Conservation (phyloP, 78 protist genomes). For the Creolimax fragrantissima region DNA sequence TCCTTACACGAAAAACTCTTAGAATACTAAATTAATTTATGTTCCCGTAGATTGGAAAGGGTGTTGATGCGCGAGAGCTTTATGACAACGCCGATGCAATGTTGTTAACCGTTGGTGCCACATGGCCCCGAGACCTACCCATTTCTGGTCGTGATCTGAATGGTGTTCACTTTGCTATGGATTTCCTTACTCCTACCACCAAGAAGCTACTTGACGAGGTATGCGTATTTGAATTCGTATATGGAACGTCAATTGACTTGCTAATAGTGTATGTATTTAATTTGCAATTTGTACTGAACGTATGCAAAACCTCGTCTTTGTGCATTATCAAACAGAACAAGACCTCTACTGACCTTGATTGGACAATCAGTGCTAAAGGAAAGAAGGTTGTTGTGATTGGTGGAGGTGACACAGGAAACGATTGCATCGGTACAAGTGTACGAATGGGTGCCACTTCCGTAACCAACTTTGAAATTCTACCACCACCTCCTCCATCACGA, state of each 20-base stretch:
- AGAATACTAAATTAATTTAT: no score
- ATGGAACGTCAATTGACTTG: no score
- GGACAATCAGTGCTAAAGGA: slow-evolving; percentile 46
- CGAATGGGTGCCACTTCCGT: slow-evolving; percentile 46
- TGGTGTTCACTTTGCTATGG: slow-evolving; percentile 68
- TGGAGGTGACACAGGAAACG: slow-evolving; percentile 82
- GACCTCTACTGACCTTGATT: not conserved
- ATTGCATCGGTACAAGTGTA: slow-evolving; percentile 63
- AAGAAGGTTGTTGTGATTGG: slow-evolving; percentile 73
- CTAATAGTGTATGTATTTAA: not conserved
- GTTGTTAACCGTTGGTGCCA: slow-evolving; percentile 59
- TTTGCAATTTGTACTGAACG: not conserved
- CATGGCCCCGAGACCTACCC: slow-evolving; percentile 53
- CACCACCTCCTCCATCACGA: slow-evolving; percentile 27
- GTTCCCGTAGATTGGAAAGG: slow-evolving; percentile 40
- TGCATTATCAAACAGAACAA: not conserved
- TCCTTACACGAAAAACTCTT: no score
- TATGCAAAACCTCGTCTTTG: not conserved
- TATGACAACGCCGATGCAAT: not conserved
- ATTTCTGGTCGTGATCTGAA: slow-evolving; percentile 57
- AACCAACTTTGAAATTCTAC: slow-evolving; percentile 54
- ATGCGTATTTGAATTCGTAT: not conserved
- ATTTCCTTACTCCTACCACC: slow-evolving; percentile 44
- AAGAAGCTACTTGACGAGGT: not conserved
- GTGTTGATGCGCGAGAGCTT: not conserved